A percentile compares a stretch with the other conserved stretches of the same genome.
These are phyloP conservation scores for Ascochyta viciae-villosae DNA, from an alignment of 2,329 filamentous ascomycete genomes.

Conservation along the genomic window DNA sequence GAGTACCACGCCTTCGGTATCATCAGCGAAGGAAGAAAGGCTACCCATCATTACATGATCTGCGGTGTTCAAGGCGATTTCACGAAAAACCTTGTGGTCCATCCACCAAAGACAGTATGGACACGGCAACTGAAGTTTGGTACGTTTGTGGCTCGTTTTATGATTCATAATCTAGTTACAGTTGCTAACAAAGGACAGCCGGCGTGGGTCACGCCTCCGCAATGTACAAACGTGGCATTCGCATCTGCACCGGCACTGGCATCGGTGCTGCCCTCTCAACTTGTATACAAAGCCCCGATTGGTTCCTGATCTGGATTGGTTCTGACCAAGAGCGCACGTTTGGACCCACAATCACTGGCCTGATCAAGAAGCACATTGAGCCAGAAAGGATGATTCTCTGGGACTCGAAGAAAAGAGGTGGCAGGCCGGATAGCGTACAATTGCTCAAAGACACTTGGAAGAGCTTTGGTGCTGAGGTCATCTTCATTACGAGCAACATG, in stretches of 20 bases:
- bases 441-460: conserved; percentile 45
- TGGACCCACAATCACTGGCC: conserved; percentile 41
- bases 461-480: conserved; percentile 43
- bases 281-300: conserved; percentile 45
- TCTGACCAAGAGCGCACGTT: conserved; percentile 47
- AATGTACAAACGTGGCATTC: conserved; percentile 47
- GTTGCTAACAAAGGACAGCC: conserved; percentile 31
- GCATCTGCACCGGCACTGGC: conserved; percentile 46
- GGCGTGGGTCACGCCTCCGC: conserved; percentile 45
- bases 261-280: conserved; percentile 47
- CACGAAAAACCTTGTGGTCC: conserved; percentile 40
- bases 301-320: conserved; percentile 49
- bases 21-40: conserved; percentile 44
- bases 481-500: conserved; percentile 47
- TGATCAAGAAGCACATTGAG: conserved; percentile 44
- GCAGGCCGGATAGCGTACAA: conserved; percentile 42
- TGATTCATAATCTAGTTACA: no score
- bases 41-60: conserved; percentile 45
- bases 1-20: conserved; percentile 49
- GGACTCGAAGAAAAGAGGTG: conserved; percentile 47
- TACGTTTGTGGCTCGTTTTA: conserved; percentile 18
- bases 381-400: conserved; percentile 48
- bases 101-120: conserved; percentile 45
- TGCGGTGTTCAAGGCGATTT: conserved; percentile 49
- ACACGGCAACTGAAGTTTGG: conserved; percentile 47